These are phyloP conservation scores for Allium cepa DNA, from an alignment of 106 monocot genomes.

Conservation along the genomic window DNA sequence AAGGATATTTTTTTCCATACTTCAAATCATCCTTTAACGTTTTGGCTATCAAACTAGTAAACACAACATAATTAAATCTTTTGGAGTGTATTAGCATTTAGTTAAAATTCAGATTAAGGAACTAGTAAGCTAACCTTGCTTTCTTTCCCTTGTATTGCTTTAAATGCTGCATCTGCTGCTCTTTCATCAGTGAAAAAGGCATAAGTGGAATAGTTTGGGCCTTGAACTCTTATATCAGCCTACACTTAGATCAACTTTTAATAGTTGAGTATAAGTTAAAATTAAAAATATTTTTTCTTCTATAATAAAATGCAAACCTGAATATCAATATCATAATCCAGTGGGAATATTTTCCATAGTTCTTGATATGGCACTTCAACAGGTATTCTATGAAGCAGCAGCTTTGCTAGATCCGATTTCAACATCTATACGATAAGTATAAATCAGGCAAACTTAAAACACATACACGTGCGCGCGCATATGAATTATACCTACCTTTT, in stretches of 20 bases:
- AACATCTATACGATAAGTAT: conserved; percentile 23
- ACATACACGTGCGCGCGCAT: too few species aligned
- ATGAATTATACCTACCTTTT: conserved; percentile 1
- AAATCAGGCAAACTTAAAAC: too few species aligned
- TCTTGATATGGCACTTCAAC: conserved; percentile 32
- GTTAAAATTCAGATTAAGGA: too few species aligned
- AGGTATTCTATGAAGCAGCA: conserved; percentile 60
- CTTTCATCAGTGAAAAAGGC: conserved; percentile 29
- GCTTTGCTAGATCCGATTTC: conserved; percentile 26
- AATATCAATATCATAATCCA: conserved; percentile 24
- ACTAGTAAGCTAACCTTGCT: conserved; percentile 12
- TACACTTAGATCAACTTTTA: conserved; percentile 1
- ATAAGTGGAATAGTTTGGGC: conserved; percentile 36
- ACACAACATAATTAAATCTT: too few species aligned
- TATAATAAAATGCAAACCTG: conserved; percentile 25
- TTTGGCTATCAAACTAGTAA: too few species aligned
- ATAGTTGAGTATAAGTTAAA: too few species aligned
- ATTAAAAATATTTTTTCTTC: too few species aligned
- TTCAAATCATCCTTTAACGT: too few species aligned
- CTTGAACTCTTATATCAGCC: conserved; percentile 27
- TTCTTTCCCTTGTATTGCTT: conserved; percentile 32
- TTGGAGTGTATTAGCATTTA: too few species aligned
- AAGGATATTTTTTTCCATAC: too few species aligned
- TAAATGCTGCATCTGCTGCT: conserved; percentile 32
- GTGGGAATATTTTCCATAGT: conserved; percentile 33